A percentile compares a stretch with the other conserved stretches of the same genome.
These are phyloP conservation scores for Trichoderma sp. DNA, from an alignment of 2,329 filamentous ascomycete genomes.

Conservation along the genomic window DNA sequence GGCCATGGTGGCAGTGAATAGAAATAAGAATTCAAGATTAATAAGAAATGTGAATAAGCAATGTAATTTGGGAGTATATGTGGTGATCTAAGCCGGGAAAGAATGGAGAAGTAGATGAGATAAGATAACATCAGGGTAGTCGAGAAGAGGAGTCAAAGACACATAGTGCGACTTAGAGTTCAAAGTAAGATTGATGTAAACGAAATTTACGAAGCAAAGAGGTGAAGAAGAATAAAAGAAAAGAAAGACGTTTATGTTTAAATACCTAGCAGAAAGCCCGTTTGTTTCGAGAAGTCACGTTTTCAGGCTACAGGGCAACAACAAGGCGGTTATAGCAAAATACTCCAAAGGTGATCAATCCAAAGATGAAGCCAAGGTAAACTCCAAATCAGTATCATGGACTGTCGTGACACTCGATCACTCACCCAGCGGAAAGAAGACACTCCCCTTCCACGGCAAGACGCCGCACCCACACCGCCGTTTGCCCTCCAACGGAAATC, in stretches of 20 bases:
- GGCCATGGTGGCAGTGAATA: neutral
- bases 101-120: neutral
- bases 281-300: neutral
- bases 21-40: no score
- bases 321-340: neutral
- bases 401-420: neutral
- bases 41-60: no score
- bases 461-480: neutral
- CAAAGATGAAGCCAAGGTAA: neutral
- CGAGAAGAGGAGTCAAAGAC: fast-evolving
- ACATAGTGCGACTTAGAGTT: neutral
- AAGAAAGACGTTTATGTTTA: neutral
- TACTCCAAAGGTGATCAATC: neutral
- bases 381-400: neutral
- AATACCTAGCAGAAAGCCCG: neutral
- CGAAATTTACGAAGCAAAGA: neutral
- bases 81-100: neutral
- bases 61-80: neutral
- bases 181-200: neutral
- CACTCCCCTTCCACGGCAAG: neutral
- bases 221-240: neutral
- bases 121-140: no score
- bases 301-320: neutral
- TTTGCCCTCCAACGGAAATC: neutral
- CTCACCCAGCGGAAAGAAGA: neutral